Conservation (phyloP, 352 stramenopile genomes). For the Pythium graminicola region DNA sequence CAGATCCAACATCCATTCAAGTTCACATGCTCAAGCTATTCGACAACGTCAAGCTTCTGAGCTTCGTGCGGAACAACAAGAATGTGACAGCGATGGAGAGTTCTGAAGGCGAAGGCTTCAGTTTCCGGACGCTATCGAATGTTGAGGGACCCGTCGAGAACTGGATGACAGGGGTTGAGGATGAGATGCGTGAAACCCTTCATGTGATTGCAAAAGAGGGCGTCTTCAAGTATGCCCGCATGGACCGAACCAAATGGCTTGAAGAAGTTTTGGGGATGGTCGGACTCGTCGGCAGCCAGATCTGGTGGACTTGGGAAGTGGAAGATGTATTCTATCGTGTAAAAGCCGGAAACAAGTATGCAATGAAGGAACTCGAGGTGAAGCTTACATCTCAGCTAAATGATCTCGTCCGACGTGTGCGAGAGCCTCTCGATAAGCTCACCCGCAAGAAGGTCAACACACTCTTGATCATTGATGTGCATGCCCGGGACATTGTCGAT, state of each 20-base stretch:
- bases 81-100: constrained; percentile 87
- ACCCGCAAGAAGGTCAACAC: constrained; percentile 87
- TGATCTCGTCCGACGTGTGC: constrained; percentile 88
- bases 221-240: constrained; percentile 88
- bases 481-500: constrained; percentile 87
- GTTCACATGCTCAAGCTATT: constrained; percentile 95
- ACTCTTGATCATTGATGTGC: constrained; percentile 89
- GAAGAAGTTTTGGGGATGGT: constrained; percentile 90
- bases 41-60: constrained; percentile 91
- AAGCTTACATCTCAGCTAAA: constrained; percentile 90
- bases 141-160: constrained; percentile 90
- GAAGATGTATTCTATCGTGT: constrained; percentile 90
- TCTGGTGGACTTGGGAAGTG: constrained; percentile 94
- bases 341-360: constrained; percentile 88
- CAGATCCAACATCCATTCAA: constrained; percentile 89
- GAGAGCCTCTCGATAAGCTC: constrained; percentile 79
- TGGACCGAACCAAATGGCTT: constrained; percentile 84
- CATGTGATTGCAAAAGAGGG: constrained; percentile 90
- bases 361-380: constrained; percentile 89
- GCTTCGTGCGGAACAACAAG: constrained; percentile 87
- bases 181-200: constrained; percentile 85
- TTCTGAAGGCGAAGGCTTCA: constrained; percentile 88
- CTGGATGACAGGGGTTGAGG: constrained; percentile 92
- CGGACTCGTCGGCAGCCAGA: constrained; percentile 87
- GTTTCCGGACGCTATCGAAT: constrained; percentile 60